Conservation (phyloP, 2,329 filamentous ascomycete genomes). For the Colletotrichum zoysiae region DNA sequence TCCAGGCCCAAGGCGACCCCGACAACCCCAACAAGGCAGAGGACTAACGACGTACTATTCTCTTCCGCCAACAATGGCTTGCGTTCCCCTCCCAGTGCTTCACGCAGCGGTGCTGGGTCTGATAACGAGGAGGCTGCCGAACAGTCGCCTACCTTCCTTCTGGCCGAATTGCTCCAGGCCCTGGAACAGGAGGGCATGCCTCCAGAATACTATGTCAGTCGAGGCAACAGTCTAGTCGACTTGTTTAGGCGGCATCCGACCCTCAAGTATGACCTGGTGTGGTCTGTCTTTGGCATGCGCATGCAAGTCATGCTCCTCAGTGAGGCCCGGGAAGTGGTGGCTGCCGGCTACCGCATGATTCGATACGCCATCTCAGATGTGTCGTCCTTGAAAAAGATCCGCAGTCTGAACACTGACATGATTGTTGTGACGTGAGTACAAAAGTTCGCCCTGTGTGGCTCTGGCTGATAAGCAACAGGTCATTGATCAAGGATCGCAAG, state of each 20-base stretch:
- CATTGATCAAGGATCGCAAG: conserved; percentile 94
- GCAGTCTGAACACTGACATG: conserved; percentile 89
- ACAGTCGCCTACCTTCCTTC: conserved; percentile 85
- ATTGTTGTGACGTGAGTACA: conserved; percentile 78
- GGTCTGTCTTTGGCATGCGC: conserved; percentile 92
- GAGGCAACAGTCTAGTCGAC: conserved; percentile 93
- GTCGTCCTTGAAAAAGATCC: conserved; percentile 88
- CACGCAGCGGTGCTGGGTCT: conserved; percentile 68
- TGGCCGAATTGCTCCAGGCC: conserved; percentile 90
- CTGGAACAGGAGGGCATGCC: conserved; percentile 89
- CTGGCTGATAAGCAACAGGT: conserved; percentile 58
- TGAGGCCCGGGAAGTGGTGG: conserved; percentile 94
- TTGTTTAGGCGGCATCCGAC: conserved; percentile 95
- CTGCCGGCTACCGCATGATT: conserved; percentile 92
- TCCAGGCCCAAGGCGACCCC: conserved; percentile 63
- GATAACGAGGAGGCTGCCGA: conserved; percentile 79
- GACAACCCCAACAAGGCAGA: conserved; percentile 65
- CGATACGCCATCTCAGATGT: conserved; percentile 95
- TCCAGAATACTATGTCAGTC: conserved; percentile 94
- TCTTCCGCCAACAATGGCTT: conserved; percentile 57
- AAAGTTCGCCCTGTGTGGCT: neutral
- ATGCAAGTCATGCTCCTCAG: conserved; percentile 97
- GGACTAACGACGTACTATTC: conserved; percentile 61
- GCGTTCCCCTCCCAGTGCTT: conserved; percentile 69
- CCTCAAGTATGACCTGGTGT: conserved; percentile 95